These are phyloP conservation scores for Sordariomycetes sp. DNA, from an alignment of 2,329 filamentous ascomycete species.

Conservation along the genomic window DNA sequence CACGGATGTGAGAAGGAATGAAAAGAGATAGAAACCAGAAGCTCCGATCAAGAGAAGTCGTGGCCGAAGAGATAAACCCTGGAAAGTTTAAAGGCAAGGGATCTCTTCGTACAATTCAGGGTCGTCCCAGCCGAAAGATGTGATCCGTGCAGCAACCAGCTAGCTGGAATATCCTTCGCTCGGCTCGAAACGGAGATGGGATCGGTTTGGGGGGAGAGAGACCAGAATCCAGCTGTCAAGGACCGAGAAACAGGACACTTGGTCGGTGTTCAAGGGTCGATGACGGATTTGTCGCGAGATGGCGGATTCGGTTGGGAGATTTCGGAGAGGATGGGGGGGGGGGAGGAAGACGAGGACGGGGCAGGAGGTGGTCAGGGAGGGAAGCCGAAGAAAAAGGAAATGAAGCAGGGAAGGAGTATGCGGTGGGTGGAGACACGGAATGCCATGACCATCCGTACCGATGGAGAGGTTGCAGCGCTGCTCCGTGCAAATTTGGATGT, in stretches of 20 bases:
- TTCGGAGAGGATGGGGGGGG: background rate
- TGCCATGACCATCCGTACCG: background rate
- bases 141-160: background rate
- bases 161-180: background rate
- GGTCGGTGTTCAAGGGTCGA: conserved; percentile 2
- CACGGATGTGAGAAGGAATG: background rate
- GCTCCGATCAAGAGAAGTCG: background rate
- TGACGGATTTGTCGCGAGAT: conserved; percentile 4
- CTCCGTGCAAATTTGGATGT: background rate
- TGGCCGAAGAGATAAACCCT: background rate
- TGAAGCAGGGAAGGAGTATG: conserved; percentile 1
- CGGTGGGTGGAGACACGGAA: background rate
- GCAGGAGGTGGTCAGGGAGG: conserved; percentile 26
- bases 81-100: background rate
- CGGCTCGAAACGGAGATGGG: background rate
- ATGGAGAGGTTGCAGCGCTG: background rate
- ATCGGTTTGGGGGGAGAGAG: background rate
- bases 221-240: conserved; percentile 6
- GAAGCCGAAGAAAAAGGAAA: conserved; percentile 8
- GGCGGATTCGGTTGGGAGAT: conserved; percentile 6
- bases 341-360: background rate
- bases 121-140: background rate
- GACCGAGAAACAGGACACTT: conserved; percentile 2
- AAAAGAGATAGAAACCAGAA: background rate
- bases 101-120: background rate